Conservation (phyloP, 768 basidiomycete genomes). For the Punctularia strigosozonata region DNA sequence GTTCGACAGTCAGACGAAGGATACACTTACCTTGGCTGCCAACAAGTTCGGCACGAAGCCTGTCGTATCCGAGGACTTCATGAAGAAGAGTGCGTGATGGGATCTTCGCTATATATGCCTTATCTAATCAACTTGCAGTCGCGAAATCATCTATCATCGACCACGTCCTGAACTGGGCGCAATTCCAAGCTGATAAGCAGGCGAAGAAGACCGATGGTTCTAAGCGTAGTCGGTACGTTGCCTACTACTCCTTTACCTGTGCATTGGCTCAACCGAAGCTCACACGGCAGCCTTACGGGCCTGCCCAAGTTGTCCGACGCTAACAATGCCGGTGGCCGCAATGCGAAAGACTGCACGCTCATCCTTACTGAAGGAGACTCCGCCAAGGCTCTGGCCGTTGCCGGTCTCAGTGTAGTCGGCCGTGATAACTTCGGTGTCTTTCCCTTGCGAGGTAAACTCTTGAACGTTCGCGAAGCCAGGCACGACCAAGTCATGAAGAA, state of each 20-base stretch:
- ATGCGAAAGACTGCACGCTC: conserved; percentile 77
- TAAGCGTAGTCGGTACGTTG: conserved; percentile 69
- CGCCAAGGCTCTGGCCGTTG: conserved; percentile 92
- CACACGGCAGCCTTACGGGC: conserved; percentile 58
- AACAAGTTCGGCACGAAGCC: conserved; percentile 91
- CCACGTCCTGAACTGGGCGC: conserved; percentile 90
- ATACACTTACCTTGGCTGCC: conserved; percentile 76
- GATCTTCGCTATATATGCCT: background rate
- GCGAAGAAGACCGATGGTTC: conserved; percentile 92
- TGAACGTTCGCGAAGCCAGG: conserved; percentile 94
- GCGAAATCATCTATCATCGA: conserved; percentile 84
- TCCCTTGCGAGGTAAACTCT: conserved; percentile 89
- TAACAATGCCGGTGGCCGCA: conserved; percentile 87
- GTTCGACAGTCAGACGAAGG: conserved; percentile 99
- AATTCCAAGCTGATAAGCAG: conserved; percentile 92
- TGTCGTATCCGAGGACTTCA: conserved; percentile 75
- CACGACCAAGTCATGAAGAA: conserved; percentile 98
- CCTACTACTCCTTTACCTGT: background rate
- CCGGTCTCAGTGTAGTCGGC: conserved; percentile 89
- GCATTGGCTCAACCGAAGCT: conserved; percentile 2
- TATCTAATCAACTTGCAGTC: conserved; percentile 32
- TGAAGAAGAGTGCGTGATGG: conserved; percentile 73
- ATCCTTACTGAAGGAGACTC: conserved; percentile 99
- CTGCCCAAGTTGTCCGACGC: conserved; percentile 92
- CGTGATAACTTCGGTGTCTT: conserved; percentile 97